These are phyloP conservation scores for Arabidopsis hybrid DNA, from an alignment of 441 rosid genomes.

Conservation along the genomic window DNA sequence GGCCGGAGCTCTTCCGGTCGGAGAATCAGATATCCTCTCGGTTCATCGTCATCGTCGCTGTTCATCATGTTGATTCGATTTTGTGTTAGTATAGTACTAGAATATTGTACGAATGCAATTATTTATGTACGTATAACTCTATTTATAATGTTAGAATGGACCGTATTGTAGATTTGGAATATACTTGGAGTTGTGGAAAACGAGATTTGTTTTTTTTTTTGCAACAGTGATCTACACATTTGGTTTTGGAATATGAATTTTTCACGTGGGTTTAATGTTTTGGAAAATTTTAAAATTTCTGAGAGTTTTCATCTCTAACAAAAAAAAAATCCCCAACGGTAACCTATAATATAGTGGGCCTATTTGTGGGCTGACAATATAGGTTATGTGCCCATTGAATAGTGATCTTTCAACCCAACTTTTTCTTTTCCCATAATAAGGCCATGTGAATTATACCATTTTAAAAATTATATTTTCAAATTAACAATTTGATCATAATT, in stretches of 20 bases:
- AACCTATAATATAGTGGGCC: neutral
- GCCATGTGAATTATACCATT: too few species aligned
- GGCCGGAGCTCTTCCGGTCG: slow-evolving; percentile 59
- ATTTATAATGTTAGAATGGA: neutral
- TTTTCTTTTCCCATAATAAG: too few species aligned
- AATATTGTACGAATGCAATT: neutral
- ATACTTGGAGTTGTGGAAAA: slow-evolving; percentile 37
- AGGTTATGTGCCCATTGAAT: neutral
- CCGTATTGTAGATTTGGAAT: slow-evolving; percentile 35
- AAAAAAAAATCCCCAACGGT: neutral
- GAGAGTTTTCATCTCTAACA: too few species aligned
- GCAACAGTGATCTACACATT: slow-evolving; percentile 14
- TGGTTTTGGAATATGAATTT: slow-evolving; percentile 41
- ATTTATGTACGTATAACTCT: neutral
- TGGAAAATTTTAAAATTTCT: neutral
- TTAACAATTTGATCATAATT: too few species aligned
- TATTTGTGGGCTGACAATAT: neutral
- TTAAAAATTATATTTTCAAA: too few species aligned
- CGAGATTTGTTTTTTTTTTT: slow-evolving; percentile 14
- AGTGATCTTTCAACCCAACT: neutral
- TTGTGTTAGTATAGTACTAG: neutral
- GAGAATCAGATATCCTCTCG: slow-evolving; percentile 53
- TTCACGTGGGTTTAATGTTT: slow-evolving; percentile 15
- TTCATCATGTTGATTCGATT: slow-evolving; percentile 30
- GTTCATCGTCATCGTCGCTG: slow-evolving; percentile 44